Conservation (phyloP, 2,329 filamentous ascomycete species). For the Ilyonectria destructans region DNA sequence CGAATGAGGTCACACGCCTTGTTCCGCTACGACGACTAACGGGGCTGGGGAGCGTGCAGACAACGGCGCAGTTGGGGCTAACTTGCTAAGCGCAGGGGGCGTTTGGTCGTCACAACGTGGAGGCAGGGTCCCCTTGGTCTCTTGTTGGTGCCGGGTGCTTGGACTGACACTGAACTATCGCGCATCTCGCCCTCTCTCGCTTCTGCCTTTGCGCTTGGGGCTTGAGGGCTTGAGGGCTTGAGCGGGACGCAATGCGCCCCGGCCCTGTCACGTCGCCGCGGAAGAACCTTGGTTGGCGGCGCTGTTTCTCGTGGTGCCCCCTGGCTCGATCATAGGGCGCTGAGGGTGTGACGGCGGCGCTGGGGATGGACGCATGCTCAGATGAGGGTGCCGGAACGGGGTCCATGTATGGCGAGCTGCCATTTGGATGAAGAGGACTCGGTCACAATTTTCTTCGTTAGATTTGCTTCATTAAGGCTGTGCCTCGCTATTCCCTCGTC, state of each 20-base stretch:
- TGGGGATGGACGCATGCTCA: neutral
- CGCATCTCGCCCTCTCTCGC: neutral
- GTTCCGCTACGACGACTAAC: neutral
- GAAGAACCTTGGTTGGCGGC: constrained; percentile 21
- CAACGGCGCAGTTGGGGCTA: constrained; percentile 10
- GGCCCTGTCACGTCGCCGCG: neutral
- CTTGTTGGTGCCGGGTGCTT: neutral
- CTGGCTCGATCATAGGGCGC: constrained; percentile 7
- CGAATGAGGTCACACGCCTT: constrained; percentile 8
- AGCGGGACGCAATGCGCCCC: neutral
- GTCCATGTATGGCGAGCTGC: constrained; percentile 20
- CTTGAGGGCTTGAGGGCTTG: neutral
- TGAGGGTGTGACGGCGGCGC: constrained; percentile 3
- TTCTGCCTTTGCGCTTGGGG: constrained; percentile 11
- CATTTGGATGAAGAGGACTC: constrained; percentile 9
- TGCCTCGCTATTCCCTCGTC: constrained; percentile 3
- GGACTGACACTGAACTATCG: neutral
- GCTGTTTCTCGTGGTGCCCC: neutral
- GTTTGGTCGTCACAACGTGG: constrained; percentile 24
- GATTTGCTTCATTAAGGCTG: constrained; percentile 11
- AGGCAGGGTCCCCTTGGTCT: constrained; percentile 13
- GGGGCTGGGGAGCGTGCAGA: neutral
- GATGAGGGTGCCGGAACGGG: constrained; percentile 19
- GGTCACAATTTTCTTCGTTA: neutral
- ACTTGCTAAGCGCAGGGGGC: neutral